Conservation (phyloP, 768 basidiomycete species). For the Pleurotus platypus region DNA sequence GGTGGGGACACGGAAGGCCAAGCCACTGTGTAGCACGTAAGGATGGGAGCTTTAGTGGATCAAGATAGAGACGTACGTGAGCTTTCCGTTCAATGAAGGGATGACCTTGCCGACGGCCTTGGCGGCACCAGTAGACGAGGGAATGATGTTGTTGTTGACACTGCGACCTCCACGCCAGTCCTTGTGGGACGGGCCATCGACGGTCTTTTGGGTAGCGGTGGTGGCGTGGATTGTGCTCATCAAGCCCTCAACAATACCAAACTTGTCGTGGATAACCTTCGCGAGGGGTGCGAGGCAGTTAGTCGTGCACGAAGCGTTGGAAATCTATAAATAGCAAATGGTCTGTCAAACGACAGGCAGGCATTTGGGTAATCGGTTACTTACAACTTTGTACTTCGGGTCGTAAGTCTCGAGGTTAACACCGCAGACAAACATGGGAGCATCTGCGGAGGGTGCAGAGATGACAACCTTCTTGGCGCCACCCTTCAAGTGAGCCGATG, state of each 20-base stretch:
- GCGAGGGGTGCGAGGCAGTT: conserved; percentile 99
- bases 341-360: too few species aligned
- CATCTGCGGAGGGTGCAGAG: conserved; percentile 96
- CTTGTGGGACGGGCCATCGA: conserved; percentile 92
- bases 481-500: conserved; percentile 90
- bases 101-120: conserved; percentile 99
- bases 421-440: conserved; percentile 92
- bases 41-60: background rate
- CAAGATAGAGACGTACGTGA: conserved; percentile 65
- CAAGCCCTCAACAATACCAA: conserved; percentile 92
- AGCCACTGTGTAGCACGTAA: conserved; percentile 52
- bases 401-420: conserved; percentile 95
- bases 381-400: conserved; percentile 78
- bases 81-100: conserved; percentile 93
- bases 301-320: conserved; percentile 99
- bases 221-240: conserved; percentile 99
- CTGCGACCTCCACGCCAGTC: conserved; percentile 98
- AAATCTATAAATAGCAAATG: conserved; percentile 71
- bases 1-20: conserved; percentile 96
- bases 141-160: conserved; percentile 98
- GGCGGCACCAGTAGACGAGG: conserved; percentile 97
- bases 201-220: conserved; percentile 93
- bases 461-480: conserved; percentile 99
- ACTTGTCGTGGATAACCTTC: conserved; percentile 97
- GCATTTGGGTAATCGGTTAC: conserved; percentile 24